Conservation (phyloP, 306 rosid species). For the Nissolia schottii region DNA sequence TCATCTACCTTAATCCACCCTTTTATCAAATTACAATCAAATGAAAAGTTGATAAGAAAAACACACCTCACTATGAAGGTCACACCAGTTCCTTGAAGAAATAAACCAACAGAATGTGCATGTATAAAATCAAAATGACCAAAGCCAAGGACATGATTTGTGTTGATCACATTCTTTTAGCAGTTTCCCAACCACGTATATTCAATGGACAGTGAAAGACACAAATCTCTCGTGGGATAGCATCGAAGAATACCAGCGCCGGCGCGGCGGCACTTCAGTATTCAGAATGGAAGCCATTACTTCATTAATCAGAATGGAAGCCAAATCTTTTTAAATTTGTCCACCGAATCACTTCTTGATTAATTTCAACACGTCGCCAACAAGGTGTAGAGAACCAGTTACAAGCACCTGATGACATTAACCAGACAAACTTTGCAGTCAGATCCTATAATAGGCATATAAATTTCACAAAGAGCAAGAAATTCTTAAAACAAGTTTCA, state of each 20-base stretch:
- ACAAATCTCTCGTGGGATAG: neutral
- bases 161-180: slow-evolving; percentile 5
- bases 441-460: neutral
- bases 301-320: neutral
- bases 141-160: neutral
- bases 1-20: neutral
- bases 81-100: slow-evolving; percentile 14
- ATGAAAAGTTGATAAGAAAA: slow-evolving; percentile 22
- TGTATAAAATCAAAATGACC: neutral
- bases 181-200: slow-evolving; percentile 9
- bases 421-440: slow-evolving; percentile 6
- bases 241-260: neutral
- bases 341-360: slow-evolving; percentile 57
- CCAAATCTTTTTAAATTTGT: slow-evolving; percentile 14
- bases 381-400: slow-evolving; percentile 87
- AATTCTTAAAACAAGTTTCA: neutral
- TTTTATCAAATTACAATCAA: neutral
- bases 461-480: neutral
- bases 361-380: slow-evolving; percentile 82
- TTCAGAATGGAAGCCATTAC: neutral
- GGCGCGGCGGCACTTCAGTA: neutral
- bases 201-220: neutral
- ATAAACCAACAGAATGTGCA: neutral
- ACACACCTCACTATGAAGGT: neutral
- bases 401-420: slow-evolving; percentile 73